Conservation (phyloP, 331 rosid genomes). For the Rosa hybrid region DNA sequence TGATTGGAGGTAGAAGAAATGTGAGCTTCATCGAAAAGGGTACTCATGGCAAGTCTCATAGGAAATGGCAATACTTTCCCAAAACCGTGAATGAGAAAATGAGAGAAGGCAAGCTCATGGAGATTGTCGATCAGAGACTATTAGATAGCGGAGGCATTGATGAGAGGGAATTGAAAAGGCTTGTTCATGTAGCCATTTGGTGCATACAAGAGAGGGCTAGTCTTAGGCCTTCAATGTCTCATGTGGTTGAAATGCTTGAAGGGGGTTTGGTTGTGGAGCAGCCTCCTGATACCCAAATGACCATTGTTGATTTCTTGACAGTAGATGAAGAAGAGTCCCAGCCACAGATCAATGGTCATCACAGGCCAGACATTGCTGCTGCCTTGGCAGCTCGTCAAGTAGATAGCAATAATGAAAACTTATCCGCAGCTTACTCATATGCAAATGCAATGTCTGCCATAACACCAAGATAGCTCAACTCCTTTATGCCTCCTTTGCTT, state of each 20-base stretch:
- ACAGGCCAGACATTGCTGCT: constrained; percentile 25
- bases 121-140: constrained; percentile 62
- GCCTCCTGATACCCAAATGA: constrained; percentile 75
- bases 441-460: constrained; percentile 48
- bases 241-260: constrained; percentile 82
- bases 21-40: constrained; percentile 41
- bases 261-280: constrained; percentile 59
- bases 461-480: constrained; percentile 26
- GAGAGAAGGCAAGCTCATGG: constrained; percentile 71
- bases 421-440: constrained; percentile 40
- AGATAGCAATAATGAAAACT: constrained; percentile 11
- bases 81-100: constrained; percentile 64
- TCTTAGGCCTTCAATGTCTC: constrained; percentile 65
- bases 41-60: constrained; percentile 33
- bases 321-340: constrained; percentile 45
- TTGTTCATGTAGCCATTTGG: constrained; percentile 78
- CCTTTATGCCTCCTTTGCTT: neutral
- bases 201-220: constrained; percentile 86
- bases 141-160: constrained; percentile 45
- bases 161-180: constrained; percentile 61
- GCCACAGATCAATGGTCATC: neutral
- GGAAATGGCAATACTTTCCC: constrained; percentile 68
- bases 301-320: constrained; percentile 59
- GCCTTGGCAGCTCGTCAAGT: constrained; percentile 21
- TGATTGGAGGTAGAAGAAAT: constrained; percentile 77